Base-by-base conservation (phyloP, 768 basidiomycete genomes). In the Pisolithus microcarpus region DNA sequence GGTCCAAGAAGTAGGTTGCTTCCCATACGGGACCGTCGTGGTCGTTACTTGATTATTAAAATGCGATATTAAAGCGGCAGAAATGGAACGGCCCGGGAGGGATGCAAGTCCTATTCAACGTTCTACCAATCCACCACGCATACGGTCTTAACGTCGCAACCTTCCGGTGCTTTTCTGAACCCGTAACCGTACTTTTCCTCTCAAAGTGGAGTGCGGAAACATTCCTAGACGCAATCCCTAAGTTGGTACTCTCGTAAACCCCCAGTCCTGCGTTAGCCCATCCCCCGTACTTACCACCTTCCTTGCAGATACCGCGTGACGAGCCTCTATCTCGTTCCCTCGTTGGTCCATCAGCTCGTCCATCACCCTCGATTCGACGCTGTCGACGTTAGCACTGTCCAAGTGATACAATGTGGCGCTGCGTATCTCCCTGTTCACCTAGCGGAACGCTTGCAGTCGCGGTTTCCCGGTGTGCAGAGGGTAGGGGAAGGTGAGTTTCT, bases 101-200 rank as follows among this genome's bases (percentile, higher is more conserved):
- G 26, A 61, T 74, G 4, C 77, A 80, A 3, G 64, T 81, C 5
- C 55, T 56, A 1, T 72, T 89, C 42, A 81, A 73, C 0, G 80
- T 81, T 52, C 65, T 90, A 1, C 87, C 87, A 0, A 69, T 88
- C 37, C 79, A 86, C 56, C 87, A 90, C 55, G 67, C 74, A 1
- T 86, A 79, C 56, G 88, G 75, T 28, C 68, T 86, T n/a, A 76
- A 84, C 50, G 48, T 66, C 1, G 73, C 75, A 52, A 64, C 69
- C 9, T 75, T 87, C 61, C 75, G 77, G 19, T 55, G 70, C 0
- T 74, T 80, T 45, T 56, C 78, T 13, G 18, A 57, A 1, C 81
- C 77, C 0, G 51, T 54, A 8, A 83, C 84, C 0, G 46, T 73
- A 2, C 64, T 87, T 10, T 62, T 87, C 39, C 61, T 87, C n/a